phyloP scores from a whole-genome alignment of 2,329 filamentous ascomycete species.

The Ampelomyces quisqualis region DNA sequence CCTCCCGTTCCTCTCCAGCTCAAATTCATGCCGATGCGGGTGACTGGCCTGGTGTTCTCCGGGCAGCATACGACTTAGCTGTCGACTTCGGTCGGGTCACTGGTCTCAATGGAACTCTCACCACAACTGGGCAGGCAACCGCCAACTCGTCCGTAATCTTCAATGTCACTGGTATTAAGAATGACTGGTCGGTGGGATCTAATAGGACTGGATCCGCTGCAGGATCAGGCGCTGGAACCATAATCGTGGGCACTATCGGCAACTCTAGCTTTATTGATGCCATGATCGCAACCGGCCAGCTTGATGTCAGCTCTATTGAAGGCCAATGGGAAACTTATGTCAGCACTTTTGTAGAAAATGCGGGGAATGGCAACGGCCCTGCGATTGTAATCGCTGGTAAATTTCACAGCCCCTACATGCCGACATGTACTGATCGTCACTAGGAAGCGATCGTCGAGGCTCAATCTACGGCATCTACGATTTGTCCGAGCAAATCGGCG shows the following conservation, averaged over 20 bases:
- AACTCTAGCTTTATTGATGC: conserved; percentile 63
- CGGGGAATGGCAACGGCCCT: conserved; percentile 56
- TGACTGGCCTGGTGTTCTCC: conserved; percentile 68
- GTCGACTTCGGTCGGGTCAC: conserved; percentile 71
- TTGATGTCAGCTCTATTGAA: conserved; percentile 59
- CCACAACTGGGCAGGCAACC: conserved; percentile 54
- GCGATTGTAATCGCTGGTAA: conserved; percentile 66
- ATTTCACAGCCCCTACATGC: background rate
- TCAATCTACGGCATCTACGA: conserved; percentile 72
- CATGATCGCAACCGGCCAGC: conserved; percentile 56
- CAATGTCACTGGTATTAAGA: conserved; percentile 44
- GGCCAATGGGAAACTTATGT: conserved; percentile 71
- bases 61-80: conserved; percentile 67
- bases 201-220: conserved; percentile 9
- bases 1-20: conserved; percentile 32
- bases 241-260: conserved; percentile 69
- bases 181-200: conserved; percentile 36
- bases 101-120: conserved; percentile 60
- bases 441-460: conserved; percentile 62
- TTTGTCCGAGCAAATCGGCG: conserved; percentile 71
- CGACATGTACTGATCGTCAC: conserved; percentile 7
- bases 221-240: conserved; percentile 44
- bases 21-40: conserved; percentile 39
- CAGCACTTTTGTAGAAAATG: conserved; percentile 59
- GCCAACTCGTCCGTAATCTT: conserved; percentile 49